Conservation (phyloP, 2,329 filamentous ascomycete genomes). For the Lasiodiplodia hormozganensis region DNA sequence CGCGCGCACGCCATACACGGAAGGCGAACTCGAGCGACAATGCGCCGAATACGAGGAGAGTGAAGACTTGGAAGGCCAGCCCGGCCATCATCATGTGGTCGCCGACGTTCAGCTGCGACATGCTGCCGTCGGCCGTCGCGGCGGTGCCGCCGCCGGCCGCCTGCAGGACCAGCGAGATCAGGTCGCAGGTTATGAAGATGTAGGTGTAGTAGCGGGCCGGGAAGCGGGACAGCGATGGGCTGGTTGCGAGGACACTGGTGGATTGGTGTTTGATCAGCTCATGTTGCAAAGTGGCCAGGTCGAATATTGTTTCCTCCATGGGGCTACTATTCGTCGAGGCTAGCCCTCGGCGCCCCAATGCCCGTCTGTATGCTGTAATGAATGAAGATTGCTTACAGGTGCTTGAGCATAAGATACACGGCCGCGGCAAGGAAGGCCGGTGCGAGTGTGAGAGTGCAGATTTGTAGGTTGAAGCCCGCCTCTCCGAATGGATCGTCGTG, state of each 20-base stretch:
- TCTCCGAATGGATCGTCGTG: slow-evolving; percentile 58
- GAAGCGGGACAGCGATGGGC: slow-evolving; percentile 44
- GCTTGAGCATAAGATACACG: slow-evolving; percentile 56
- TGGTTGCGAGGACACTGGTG: slow-evolving; percentile 60
- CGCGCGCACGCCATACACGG: slow-evolving; percentile 15
- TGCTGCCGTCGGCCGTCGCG: slow-evolving; percentile 55
- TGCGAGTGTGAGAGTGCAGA: slow-evolving; percentile 56
- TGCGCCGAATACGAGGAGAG: slow-evolving; percentile 56
- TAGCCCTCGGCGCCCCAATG: no score
- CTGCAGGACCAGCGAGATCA: slow-evolving; percentile 64
- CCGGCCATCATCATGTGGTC: slow-evolving; percentile 65
- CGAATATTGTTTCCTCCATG: no score
- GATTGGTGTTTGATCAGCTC: no score
- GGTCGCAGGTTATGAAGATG: slow-evolving; percentile 65
- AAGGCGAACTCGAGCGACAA: slow-evolving; percentile 47
- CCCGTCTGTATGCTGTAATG: slow-evolving; percentile 21
- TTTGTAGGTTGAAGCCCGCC: not conserved
- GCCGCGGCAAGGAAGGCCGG: slow-evolving; percentile 64
- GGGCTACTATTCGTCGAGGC: no score
- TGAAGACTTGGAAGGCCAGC: slow-evolving; percentile 63
- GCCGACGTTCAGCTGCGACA: slow-evolving; percentile 48
- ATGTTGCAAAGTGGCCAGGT: no score
- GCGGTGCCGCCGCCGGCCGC: slow-evolving; percentile 65
- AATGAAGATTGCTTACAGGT: slow-evolving; percentile 35
- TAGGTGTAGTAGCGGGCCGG: slow-evolving; percentile 57